Conservation (phyloP, 768 basidiomycete genomes). For the Russula brevipes region DNA sequence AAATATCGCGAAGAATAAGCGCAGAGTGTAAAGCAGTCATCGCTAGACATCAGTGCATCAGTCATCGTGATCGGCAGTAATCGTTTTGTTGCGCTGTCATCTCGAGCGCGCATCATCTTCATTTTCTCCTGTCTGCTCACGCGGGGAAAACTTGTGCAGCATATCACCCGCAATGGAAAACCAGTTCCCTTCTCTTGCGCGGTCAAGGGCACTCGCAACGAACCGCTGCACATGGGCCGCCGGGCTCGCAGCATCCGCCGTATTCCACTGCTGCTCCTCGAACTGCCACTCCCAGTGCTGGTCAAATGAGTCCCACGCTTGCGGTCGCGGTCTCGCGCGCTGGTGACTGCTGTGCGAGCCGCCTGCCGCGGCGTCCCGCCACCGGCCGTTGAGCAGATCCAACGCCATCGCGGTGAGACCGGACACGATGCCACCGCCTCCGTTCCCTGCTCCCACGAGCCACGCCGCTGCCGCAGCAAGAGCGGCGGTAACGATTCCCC, state of each 20-base stretch:
- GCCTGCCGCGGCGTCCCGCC: background rate
- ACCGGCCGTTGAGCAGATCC: constrained; percentile 24
- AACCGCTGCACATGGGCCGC: constrained; percentile 42
- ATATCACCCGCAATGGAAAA: constrained; percentile 16
- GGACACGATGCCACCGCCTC: constrained; percentile 35
- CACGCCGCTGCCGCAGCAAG: constrained; percentile 53
- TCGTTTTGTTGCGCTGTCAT: background rate
- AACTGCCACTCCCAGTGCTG: constrained; percentile 58
- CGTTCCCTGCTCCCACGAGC: constrained; percentile 39
- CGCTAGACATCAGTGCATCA: too few relatives aligned
- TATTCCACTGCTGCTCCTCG: constrained; percentile 27
- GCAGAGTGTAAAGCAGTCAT: too few relatives aligned
- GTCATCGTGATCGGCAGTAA: background rate
- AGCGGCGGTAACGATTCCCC: constrained; percentile 57
- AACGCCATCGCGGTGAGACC: constrained; percentile 40
- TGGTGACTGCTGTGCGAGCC: constrained; percentile 23
- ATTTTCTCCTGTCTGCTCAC: background rate
- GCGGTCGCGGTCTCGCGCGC: constrained; percentile 34
- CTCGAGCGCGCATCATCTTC: background rate
- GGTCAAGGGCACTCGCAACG: constrained; percentile 41
- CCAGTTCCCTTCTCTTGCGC: constrained; percentile 16
- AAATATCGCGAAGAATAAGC: background rate
- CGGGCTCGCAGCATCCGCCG: constrained; percentile 28
- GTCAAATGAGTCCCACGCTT: constrained; percentile 65
- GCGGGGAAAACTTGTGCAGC: background rate